Percentiles rank a stretch among this genome's conserved stretches.
Conservation (phyloP, 208 protist genomes). For the Kentomonas sorsogonicus region DNA sequence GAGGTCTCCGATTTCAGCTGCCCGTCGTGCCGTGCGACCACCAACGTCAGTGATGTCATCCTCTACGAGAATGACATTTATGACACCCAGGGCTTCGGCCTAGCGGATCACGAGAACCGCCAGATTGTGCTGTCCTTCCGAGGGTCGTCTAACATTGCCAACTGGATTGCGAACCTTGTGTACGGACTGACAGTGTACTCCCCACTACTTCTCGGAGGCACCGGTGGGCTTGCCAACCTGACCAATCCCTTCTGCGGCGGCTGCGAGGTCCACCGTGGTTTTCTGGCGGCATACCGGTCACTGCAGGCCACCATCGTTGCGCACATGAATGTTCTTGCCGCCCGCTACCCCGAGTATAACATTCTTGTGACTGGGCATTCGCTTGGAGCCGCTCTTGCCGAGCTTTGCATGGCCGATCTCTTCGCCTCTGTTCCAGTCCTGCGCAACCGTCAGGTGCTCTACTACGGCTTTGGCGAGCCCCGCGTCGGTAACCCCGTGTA, state of each 20-base stretch:
- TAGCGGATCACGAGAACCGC: constrained; percentile 6
- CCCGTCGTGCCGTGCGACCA: too few relatives aligned
- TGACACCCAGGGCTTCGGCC: background rate
- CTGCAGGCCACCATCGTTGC: constrained; percentile 9
- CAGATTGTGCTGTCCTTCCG: constrained; percentile 31
- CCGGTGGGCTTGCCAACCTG: too few relatives aligned
- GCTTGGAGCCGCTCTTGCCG: constrained; percentile 39
- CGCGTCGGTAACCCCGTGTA: constrained; percentile 45
- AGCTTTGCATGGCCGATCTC: constrained; percentile 26
- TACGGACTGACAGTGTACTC: constrained; percentile 17
- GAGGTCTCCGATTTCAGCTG: too few relatives aligned
- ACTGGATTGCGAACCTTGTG: constrained; percentile 32
- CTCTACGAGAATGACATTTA: background rate
- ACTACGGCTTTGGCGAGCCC: constrained; percentile 49
- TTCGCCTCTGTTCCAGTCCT: background rate
- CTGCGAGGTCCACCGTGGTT: constrained; percentile 36
- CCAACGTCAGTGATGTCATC: too few relatives aligned
- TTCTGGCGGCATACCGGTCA: constrained; percentile 23
- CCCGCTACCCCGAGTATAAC: constrained; percentile 12
- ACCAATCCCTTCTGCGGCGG: constrained; percentile 15
- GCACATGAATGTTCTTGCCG: constrained; percentile 12
- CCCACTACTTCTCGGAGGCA: too few relatives aligned
- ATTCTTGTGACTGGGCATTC: constrained; percentile 52
- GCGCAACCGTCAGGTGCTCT: constrained; percentile 12
- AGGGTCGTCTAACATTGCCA: constrained; percentile 22